Conservation (phyloP, 139 green algal genomes). For the Yamagishiella unicocca region DNA sequence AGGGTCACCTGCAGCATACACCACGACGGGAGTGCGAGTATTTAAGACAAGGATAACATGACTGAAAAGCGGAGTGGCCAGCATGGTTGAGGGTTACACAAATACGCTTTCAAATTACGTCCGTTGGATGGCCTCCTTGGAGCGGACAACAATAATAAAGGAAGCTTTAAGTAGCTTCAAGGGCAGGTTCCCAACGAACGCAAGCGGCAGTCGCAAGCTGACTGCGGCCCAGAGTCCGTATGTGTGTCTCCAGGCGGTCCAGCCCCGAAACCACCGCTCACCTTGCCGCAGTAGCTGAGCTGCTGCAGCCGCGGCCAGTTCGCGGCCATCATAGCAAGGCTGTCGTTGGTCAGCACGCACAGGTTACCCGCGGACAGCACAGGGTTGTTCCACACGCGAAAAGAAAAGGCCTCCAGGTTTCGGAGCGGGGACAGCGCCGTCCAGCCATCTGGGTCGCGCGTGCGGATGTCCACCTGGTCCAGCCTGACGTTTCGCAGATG, state of each 20-base stretch:
- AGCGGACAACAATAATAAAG: too few relatives aligned
- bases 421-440: neutral
- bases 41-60: too few relatives aligned
- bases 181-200: too few relatives aligned
- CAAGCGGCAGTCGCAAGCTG: too few relatives aligned
- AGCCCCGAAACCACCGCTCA: neutral
- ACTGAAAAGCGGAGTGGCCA: too few relatives aligned
- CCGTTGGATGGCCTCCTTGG: too few relatives aligned
- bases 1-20: constrained; percentile 16
- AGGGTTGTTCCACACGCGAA: constrained; percentile 30
- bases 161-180: too few relatives aligned
- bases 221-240: too few relatives aligned
- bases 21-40: too few relatives aligned
- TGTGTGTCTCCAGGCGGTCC: too few relatives aligned
- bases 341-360: constrained; percentile 37
- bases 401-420: neutral
- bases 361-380: constrained; percentile 17
- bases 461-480: constrained; percentile 40
- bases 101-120: too few relatives aligned
- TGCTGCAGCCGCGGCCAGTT: constrained; percentile 30
- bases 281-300: constrained; percentile 22
- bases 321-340: constrained; percentile 39
- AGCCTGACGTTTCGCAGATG: neutral
- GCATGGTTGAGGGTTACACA: too few relatives aligned
- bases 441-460: constrained; percentile 36